These are phyloP conservation scores for Botryotinia narcissicola DNA, from an alignment of 2,329 filamentous ascomycete genomes.

Conservation along the genomic window DNA sequence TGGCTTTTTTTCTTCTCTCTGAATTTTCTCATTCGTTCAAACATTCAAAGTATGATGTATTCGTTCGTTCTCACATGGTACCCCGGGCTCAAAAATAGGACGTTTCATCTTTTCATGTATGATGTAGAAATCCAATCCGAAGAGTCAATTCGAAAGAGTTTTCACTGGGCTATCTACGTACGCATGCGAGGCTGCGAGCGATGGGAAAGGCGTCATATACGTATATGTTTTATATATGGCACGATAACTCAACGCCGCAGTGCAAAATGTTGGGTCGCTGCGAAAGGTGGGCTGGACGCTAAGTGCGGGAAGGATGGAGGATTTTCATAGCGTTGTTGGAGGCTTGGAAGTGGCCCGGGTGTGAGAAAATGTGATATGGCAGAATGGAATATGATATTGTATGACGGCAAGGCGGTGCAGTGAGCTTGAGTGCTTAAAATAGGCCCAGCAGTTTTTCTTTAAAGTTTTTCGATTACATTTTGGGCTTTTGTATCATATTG, in stretches of 20 bases:
- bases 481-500: constrained; percentile 12
- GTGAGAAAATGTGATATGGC: neutral
- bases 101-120: constrained; percentile 17
- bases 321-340: constrained; percentile 3
- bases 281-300: neutral
- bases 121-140: constrained; percentile 6
- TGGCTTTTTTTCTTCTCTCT: neutral
- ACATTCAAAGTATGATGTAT: neutral
- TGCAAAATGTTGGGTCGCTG: neutral
- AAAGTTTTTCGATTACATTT: neutral
- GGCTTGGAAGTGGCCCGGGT: neutral
- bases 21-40: constrained; percentile 11
- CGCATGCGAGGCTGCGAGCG: constrained; percentile 8
- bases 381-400: neutral
- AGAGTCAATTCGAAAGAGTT: constrained; percentile 4
- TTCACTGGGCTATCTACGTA: constrained; percentile 1
- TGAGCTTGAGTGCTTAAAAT: neutral
- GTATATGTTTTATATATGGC: constrained; percentile 9
- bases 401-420: neutral
- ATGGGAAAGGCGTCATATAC: neutral
- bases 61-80: neutral
- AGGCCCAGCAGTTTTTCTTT: neutral
- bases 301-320: neutral
- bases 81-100: neutral
- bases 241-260: constrained; percentile 14